These are phyloP conservation scores for Microbotryum intermedium DNA, from an alignment of 1,284 basidiomycete genomes.

Conservation along the genomic window DNA sequence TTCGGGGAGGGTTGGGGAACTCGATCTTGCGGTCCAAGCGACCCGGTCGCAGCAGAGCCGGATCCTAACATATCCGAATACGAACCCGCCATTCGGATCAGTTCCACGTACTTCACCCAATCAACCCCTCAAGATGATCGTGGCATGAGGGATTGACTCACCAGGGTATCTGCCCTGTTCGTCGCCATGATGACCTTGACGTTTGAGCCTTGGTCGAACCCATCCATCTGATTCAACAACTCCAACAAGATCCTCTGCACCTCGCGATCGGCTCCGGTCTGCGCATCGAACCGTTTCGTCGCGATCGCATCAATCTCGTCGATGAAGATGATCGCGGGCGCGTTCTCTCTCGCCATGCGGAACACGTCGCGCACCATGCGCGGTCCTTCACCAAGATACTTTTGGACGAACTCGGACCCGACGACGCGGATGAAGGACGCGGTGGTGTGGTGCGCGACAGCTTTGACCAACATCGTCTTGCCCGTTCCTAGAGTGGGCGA, in stretches of 20 bases:
- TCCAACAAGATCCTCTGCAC: slow-evolving; percentile 99
- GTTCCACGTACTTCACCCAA: background rate
- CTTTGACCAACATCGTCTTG: slow-evolving; percentile 99
- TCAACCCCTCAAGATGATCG: too few relatives aligned
- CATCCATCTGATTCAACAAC: slow-evolving; percentile 98
- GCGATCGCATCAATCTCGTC: slow-evolving; percentile 98
- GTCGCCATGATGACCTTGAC: slow-evolving; percentile 99
- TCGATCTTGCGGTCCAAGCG: slow-evolving; percentile 98
- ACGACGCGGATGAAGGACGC: slow-evolving; percentile 97
- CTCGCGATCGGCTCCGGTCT: slow-evolving; percentile 97
- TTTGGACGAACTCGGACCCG: slow-evolving; percentile 97
- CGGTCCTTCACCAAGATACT: slow-evolving; percentile 97
- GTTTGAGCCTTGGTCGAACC: slow-evolving; percentile 97
- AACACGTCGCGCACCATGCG: slow-evolving; percentile 99
- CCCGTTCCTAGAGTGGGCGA: too few relatives aligned
- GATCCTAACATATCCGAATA: slow-evolving; percentile 48
- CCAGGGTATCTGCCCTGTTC: slow-evolving; percentile 84
- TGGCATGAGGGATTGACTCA: background rate
- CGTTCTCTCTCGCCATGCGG: slow-evolving; percentile 90
- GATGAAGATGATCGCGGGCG: slow-evolving; percentile 98
- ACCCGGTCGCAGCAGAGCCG: slow-evolving; percentile 91
- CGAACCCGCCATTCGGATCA: background rate
- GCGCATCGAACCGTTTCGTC: slow-evolving; percentile 98
- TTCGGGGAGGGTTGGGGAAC: slow-evolving; percentile 86
- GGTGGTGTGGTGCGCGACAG: slow-evolving; percentile 93